A percentile compares a stretch with the other conserved stretches of the same genome.
These are phyloP conservation scores for Botryotinia convoluta DNA, from an alignment of 2,329 filamentous ascomycete genomes.

Conservation along the genomic window DNA sequence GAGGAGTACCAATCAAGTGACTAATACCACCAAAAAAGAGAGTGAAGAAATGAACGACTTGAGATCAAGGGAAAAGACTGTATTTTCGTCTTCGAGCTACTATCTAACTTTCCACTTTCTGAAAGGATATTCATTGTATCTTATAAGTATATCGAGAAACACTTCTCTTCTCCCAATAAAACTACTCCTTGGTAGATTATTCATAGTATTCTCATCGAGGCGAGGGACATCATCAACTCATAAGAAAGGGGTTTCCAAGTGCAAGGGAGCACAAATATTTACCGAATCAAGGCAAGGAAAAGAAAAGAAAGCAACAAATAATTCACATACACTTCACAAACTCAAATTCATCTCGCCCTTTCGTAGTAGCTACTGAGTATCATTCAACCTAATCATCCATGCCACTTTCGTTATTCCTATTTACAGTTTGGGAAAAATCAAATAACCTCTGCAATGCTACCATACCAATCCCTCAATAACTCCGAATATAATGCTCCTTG, in stretches of 20 bases:
- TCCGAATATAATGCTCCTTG: slow-evolving; percentile 26
- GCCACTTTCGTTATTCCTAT: slow-evolving; percentile 29
- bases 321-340: slow-evolving; percentile 12
- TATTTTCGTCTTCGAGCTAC: background rate
- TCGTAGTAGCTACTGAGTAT: slow-evolving; percentile 19
- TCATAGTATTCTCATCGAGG: background rate
- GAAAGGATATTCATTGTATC: background rate
- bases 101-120: background rate
- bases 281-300: slow-evolving; percentile 14
- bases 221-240: slow-evolving; percentile 3
- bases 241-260: background rate
- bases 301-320: background rate
- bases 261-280: slow-evolving; percentile 10
- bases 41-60: slow-evolving; percentile 6
- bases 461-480: slow-evolving; percentile 20
- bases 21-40: background rate
- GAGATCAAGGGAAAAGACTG: background rate
- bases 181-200: background rate
- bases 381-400: slow-evolving; percentile 25
- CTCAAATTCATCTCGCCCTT: slow-evolving; percentile 3
- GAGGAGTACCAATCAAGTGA: background rate
- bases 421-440: slow-evolving; percentile 29
- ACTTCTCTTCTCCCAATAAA: background rate
- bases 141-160: slow-evolving; percentile 10
- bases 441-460: slow-evolving; percentile 23